Conservation (phyloP, 208 protist genomes). For the Leishmania arabica region DNA sequence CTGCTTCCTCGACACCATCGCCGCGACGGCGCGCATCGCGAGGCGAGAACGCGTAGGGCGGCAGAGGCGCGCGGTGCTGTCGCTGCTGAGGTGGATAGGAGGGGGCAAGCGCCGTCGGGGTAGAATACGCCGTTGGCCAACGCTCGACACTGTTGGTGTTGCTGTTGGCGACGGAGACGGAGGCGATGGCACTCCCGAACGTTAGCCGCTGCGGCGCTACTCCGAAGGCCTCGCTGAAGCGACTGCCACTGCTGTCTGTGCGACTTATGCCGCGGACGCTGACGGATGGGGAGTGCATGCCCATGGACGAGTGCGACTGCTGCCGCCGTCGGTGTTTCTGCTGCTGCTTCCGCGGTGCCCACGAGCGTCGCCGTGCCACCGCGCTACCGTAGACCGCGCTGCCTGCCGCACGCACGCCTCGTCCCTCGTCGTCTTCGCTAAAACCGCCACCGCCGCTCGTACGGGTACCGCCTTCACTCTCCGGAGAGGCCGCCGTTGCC, state of each 20-base stretch:
- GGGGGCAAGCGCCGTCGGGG: background rate
- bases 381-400: constrained; percentile 31
- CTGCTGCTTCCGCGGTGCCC: constrained; percentile 26
- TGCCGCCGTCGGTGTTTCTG: constrained; percentile 1
- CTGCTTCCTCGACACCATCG: background rate
- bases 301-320: constrained; percentile 4
- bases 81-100: background rate
- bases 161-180: constrained; percentile 1
- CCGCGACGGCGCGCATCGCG: background rate
- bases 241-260: constrained; percentile 5
- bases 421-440: constrained; percentile 6
- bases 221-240: background rate
- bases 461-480: background rate
- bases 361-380: constrained; percentile 23
- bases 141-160: constrained; percentile 20
- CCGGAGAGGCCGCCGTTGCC: background rate
- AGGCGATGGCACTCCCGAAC: constrained; percentile 26
- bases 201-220: constrained; percentile 26
- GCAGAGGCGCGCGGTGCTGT: constrained; percentile 3
- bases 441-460: background rate
- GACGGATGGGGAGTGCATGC: background rate
- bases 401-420: background rate
- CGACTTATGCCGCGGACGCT: background rate
- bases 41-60: constrained; percentile 10
- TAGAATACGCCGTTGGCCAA: constrained; percentile 15